Evolutionary conservation across 768 basidiomycete species (phyloP).

Genomic region (Rickenella mellea): DNA sequence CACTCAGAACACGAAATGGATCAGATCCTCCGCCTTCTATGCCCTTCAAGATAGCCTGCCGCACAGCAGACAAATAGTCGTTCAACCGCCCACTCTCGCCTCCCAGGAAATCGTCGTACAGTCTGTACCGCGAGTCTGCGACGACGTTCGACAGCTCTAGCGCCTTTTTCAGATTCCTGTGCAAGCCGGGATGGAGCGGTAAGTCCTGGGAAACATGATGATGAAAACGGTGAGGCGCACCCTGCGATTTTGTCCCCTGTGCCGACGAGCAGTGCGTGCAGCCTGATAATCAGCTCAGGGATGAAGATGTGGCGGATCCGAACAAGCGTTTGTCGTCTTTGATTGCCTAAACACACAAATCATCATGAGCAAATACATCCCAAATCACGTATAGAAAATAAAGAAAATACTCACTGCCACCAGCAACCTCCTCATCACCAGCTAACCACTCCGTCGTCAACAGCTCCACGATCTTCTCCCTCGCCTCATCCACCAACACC

Average conservation of each 20-base stretch:
- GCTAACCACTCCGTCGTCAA: constrained; percentile 75
- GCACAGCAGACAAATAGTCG: constrained; percentile 68
- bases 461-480: constrained; percentile 57
- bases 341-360: constrained; percentile 30
- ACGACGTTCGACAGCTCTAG: constrained; percentile 76
- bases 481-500: constrained; percentile 57
- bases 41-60: constrained; percentile 61
- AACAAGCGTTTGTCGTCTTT: constrained; percentile 54
- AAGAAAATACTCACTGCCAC: constrained; percentile 22
- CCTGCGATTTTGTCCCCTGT: constrained; percentile 57
- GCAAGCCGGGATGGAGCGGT: neutral
- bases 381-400: neutral
- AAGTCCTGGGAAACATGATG: neutral
- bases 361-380: neutral
- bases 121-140: constrained; percentile 76
- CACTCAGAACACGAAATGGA: constrained; percentile 44
- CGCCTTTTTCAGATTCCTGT: constrained; percentile 67
- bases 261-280: constrained; percentile 63
- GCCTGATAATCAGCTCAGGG: constrained; percentile 79
- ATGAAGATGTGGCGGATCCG: constrained; percentile 85
- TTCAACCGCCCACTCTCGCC: constrained; percentile 50
- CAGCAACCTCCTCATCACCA: constrained; percentile 35
- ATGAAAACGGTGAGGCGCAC: constrained; percentile 30
- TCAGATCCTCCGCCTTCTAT: constrained; percentile 71
- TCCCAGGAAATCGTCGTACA: constrained; percentile 78